These are phyloP conservation scores for Capronia epimyces DNA, from an alignment of 2,329 filamentous ascomycete species.

Conservation along the genomic window DNA sequence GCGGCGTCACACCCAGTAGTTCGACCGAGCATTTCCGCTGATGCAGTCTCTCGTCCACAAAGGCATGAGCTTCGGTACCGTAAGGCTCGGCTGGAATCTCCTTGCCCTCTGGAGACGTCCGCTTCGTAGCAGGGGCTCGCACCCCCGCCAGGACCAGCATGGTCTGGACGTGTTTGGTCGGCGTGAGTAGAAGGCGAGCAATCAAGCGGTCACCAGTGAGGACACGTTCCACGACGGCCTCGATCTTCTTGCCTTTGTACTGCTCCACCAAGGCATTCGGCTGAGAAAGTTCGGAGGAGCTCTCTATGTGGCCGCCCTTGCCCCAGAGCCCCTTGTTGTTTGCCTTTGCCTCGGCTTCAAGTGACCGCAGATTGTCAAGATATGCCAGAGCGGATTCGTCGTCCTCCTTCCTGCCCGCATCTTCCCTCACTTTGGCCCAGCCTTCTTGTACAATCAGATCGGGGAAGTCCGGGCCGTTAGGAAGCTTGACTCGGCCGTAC, in stretches of 20 bases:
- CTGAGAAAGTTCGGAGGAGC: conserved; percentile 73
- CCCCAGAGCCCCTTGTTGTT: conserved; percentile 80
- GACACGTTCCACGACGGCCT: conserved; percentile 84
- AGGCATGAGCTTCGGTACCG: conserved; percentile 81
- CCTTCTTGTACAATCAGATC: conserved; percentile 81
- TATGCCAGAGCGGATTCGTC: conserved; percentile 65
- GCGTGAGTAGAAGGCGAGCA: conserved; percentile 70
- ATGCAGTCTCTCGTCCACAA: conserved; percentile 77
- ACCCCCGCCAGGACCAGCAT: conserved; percentile 86
- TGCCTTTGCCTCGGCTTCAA: conserved; percentile 71
- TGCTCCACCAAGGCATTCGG: conserved; percentile 69
- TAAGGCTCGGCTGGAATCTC: conserved; percentile 81
- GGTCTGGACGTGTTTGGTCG: conserved; percentile 80
- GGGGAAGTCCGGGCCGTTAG: conserved; percentile 70
- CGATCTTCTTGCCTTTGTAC: conserved; percentile 78
- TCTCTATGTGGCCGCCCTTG: conserved; percentile 60
- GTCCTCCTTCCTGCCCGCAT: conserved; percentile 87
- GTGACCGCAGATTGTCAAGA: conserved; percentile 68
- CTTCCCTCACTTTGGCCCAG: conserved; percentile 89
- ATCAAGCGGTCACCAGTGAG: conserved; percentile 87
- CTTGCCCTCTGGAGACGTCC: conserved; percentile 70
- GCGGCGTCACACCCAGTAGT: conserved; percentile 79
- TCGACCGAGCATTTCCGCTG: conserved; percentile 80
- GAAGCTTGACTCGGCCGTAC: conserved; percentile 74
- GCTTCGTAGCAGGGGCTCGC: conserved; percentile 81